Conservation (phyloP, 2,329 filamentous ascomycete genomes). For the Ophidiomyces ophidiicola region DNA sequence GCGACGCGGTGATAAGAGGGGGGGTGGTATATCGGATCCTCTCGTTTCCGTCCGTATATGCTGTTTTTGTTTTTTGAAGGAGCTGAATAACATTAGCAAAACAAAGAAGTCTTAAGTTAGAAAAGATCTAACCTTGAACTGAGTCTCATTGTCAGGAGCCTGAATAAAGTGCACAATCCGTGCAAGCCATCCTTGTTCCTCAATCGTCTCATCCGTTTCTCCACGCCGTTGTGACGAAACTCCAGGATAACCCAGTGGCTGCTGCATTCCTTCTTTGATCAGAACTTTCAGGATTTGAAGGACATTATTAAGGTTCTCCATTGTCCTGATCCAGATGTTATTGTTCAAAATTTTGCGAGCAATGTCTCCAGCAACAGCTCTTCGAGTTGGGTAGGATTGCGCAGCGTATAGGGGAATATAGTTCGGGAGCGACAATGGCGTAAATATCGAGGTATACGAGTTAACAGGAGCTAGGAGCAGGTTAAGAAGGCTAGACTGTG, state of each 20-base stretch:
- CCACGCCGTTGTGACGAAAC: slow-evolving; percentile 59
- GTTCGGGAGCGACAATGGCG: slow-evolving; percentile 81
- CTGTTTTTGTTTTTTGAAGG: slow-evolving; percentile 73
- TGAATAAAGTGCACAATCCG: slow-evolving; percentile 80
- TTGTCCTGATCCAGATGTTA: slow-evolving; percentile 63
- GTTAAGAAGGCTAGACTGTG: slow-evolving; percentile 78
- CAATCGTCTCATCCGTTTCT: slow-evolving; percentile 94
- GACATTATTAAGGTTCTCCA: slow-evolving; percentile 73
- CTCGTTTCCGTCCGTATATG: slow-evolving; percentile 84
- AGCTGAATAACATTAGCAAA: slow-evolving; percentile 39
- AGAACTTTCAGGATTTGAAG: slow-evolving; percentile 79
- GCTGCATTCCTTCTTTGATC: slow-evolving; percentile 82
- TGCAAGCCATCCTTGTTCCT: slow-evolving; percentile 95
- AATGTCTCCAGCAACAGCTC: slow-evolving; percentile 83
- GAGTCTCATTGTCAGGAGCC: slow-evolving; percentile 75
- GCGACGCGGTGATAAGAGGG: slow-evolving; percentile 74
- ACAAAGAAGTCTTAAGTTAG: slow-evolving; percentile 9
- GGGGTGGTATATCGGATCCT: slow-evolving; percentile 92
- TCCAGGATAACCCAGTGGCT: slow-evolving; percentile 71
- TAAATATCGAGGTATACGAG: slow-evolving; percentile 87
- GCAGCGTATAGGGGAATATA: slow-evolving; percentile 82
- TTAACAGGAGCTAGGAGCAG: slow-evolving; percentile 84
- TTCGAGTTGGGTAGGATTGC: slow-evolving; percentile 82
- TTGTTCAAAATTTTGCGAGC: slow-evolving; percentile 71
- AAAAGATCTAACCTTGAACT: slow-evolving; percentile 53